Conservation (phyloP, 2,329 filamentous ascomycete genomes). For the Fusarium mundagurra region DNA sequence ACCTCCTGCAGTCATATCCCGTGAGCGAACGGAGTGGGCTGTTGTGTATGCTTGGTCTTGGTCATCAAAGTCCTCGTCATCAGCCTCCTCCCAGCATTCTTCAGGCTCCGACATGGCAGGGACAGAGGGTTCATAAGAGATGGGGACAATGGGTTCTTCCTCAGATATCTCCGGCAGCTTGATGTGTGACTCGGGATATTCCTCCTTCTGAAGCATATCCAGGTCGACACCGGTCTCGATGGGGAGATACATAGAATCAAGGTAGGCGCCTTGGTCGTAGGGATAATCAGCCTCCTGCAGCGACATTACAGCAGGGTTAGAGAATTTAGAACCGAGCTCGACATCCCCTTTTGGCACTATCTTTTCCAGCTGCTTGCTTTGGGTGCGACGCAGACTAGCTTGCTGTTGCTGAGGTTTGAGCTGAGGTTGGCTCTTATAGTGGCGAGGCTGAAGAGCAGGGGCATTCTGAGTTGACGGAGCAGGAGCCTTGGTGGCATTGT, state of each 20-base stretch:
- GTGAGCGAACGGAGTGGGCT: constrained; percentile 78
- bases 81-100: constrained; percentile 82
- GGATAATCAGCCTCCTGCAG: constrained; percentile 34
- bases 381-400: constrained; percentile 53
- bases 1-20: constrained; percentile 65
- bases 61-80: constrained; percentile 74
- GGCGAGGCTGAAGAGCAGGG: constrained; percentile 53
- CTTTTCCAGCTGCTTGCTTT: constrained; percentile 54
- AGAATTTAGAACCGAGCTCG: constrained; percentile 13
- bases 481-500: constrained; percentile 28
- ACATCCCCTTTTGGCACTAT: constrained; percentile 29
- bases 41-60: constrained; percentile 77
- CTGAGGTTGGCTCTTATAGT: constrained; percentile 65
- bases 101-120: constrained; percentile 59
- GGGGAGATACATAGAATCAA: constrained; percentile 42
- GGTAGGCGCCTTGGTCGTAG: constrained; percentile 42
- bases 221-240: constrained; percentile 39
- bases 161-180: constrained; percentile 47
- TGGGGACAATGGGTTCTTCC: constrained; percentile 40
- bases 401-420: constrained; percentile 57
- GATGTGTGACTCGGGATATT: constrained; percentile 35
- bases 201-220: constrained; percentile 39
- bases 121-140: constrained; percentile 33
- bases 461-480: constrained; percentile 32
- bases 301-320: constrained; percentile 16